Conservation (phyloP, 768 basidiomycete species). For the Podaxis sp. region DNA sequence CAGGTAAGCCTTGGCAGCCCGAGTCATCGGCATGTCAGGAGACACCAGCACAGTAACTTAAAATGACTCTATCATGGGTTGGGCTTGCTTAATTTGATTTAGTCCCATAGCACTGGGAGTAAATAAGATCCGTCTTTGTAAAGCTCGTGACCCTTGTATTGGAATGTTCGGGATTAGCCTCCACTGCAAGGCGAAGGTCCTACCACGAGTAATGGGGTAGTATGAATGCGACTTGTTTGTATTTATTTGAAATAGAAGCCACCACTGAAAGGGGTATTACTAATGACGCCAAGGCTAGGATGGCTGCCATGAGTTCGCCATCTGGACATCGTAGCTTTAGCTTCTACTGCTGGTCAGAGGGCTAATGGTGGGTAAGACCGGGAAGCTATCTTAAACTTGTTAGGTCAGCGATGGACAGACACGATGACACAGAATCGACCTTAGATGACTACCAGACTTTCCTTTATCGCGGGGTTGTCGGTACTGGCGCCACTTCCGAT, state of each 20-base stretch:
- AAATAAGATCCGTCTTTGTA: not conserved
- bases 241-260: not conserved
- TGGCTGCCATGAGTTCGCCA: not conserved
- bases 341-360: not conserved
- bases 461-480: not conserved
- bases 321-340: not conserved
- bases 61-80: not conserved
- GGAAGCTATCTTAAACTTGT: not conserved
- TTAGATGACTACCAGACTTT: not conserved
- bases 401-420: not conserved
- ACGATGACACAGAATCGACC: not conserved
- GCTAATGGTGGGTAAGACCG: not conserved
- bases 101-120: not conserved
- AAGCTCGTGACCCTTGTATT: not conserved
- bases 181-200: not conserved
- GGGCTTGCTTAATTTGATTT: not conserved
- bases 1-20: conserved; percentile 3
- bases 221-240: not conserved
- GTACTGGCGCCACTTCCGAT: not conserved
- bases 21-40: not conserved
- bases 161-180: not conserved
- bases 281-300: not conserved
- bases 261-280: not conserved
- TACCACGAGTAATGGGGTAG: not conserved
- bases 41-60: not conserved